Evolutionary conservation across 305 asterid species (phyloP).

Genomic region (Solanum hybrid): DNA sequence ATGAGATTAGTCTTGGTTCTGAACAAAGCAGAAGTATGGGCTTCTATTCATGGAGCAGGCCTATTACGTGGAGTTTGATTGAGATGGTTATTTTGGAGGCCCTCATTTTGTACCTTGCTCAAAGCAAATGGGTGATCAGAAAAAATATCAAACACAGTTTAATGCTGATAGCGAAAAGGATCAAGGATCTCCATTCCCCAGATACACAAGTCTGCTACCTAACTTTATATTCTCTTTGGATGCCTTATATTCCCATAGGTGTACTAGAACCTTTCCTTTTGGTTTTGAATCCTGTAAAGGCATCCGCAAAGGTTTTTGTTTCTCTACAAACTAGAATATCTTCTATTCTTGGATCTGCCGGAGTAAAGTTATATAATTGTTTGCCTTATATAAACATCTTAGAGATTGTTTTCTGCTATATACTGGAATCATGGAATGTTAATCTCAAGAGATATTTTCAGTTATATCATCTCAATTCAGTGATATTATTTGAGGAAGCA

Average conservation of each 20-base stretch:
- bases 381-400: background rate
- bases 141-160: background rate
- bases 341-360: background rate
- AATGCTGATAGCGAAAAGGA: background rate
- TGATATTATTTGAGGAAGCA: background rate
- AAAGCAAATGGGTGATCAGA: background rate
- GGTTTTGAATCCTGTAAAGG: background rate
- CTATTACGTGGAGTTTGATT: background rate
- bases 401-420: background rate
- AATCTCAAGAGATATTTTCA: background rate
- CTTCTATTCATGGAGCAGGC: background rate
- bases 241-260: background rate
- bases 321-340: background rate
- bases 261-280: background rate
- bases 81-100: background rate
- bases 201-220: background rate
- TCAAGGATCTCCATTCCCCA: background rate
- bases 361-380: background rate
- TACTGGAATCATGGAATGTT: background rate
- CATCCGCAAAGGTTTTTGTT: constrained; percentile 2
- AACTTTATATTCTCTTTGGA: background rate
- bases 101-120: background rate
- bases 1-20: constrained; percentile 1
- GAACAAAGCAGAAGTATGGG: background rate
- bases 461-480: background rate